Base-by-base conservation (phyloP, 2,329 filamentous ascomycete genomes). In the Ceratocystis cubensis region DNA sequence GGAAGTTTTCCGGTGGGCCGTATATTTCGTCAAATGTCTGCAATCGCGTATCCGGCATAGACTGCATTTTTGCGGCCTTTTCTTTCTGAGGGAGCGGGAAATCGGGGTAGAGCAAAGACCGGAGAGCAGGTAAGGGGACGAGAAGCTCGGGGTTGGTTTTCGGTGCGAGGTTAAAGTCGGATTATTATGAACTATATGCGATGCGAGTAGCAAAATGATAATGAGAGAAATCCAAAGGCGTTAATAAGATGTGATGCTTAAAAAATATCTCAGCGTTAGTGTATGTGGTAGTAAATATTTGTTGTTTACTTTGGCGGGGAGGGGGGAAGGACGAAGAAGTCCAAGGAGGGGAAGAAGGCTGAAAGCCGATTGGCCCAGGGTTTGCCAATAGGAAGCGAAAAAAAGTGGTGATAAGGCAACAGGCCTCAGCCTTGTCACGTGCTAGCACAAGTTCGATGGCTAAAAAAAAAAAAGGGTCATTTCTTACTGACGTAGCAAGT, bases 21-120 rank as follows among this genome's bases (percentile, higher is more conserved):
- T 99, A 99, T 76, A 97, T 96, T 82, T 99, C 94, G 78, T 99
- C 94, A 75, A 96, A 97, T 74, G 88, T 94, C 81, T 99, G 94
- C 78, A 89, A 86, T 73, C 92, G 89, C 71, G 88, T 85, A 74
- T 87, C 84, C 61, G 84, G 84, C 79, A 87, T 84, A 69, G 84
- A 82, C 77, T 85, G 83, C 79, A 87, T 81, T 73, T 82, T 82
- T 71, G 80, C 69, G 80, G 37, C 37, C 37, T 15, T 41, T 41
- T 41, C 13, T 41, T 15, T 41, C 13, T 41, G 37, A 15, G 37
- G 13, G 10, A 13, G 15, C 37, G 37, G 13, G 37, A 41, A 41
- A 76, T 65, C 28, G 30, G 13, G 22, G 22, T 15, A 28, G 33
- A 20, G 61, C 2, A n/a, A 15, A 25, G 5, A 41, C 37, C 37